These are phyloP conservation scores for Stylosanthes scabra DNA, from an alignment of 331 rosid genomes.

Conservation along the genomic window DNA sequence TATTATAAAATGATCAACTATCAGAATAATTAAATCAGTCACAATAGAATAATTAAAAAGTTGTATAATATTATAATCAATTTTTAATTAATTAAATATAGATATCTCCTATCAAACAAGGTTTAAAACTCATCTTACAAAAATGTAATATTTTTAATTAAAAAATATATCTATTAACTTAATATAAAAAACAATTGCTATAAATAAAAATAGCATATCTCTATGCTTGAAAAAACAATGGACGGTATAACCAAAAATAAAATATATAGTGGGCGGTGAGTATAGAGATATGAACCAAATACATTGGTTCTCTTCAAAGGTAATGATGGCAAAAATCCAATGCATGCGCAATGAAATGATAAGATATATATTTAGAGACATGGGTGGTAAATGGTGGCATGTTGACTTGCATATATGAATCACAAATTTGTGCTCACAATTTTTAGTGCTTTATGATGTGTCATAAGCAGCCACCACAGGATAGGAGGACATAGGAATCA, in stretches of 20 bases:
- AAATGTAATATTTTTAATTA: too few relatives aligned
- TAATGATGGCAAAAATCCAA: background rate
- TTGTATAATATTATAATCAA: too few relatives aligned
- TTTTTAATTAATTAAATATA: too few relatives aligned
- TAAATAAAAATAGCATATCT: background rate
- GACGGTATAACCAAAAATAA: background rate
- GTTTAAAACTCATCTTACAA: too few relatives aligned
- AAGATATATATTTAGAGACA: slow-evolving; percentile 5
- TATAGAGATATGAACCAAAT: too few relatives aligned
- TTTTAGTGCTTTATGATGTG: slow-evolving; percentile 17
- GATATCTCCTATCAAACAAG: too few relatives aligned
- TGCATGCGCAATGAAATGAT: slow-evolving; percentile 15
- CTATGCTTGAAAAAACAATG: slow-evolving; percentile 13
- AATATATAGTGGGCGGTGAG: background rate
- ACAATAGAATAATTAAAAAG: too few relatives aligned
- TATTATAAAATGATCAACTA: too few relatives aligned
- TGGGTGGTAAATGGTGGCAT: background rate
- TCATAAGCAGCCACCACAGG: background rate
- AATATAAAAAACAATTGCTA: too few relatives aligned
- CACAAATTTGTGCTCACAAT: slow-evolving; percentile 7
- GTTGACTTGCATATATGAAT: slow-evolving; percentile 19
- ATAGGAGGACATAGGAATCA: background rate
- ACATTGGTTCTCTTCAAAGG: background rate
- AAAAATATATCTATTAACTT: too few relatives aligned
- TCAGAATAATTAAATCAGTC: too few relatives aligned